Base-by-base conservation (phyloP, 495 filamentous ascomycete species). In the Mycothermus thermophilus region DNA sequence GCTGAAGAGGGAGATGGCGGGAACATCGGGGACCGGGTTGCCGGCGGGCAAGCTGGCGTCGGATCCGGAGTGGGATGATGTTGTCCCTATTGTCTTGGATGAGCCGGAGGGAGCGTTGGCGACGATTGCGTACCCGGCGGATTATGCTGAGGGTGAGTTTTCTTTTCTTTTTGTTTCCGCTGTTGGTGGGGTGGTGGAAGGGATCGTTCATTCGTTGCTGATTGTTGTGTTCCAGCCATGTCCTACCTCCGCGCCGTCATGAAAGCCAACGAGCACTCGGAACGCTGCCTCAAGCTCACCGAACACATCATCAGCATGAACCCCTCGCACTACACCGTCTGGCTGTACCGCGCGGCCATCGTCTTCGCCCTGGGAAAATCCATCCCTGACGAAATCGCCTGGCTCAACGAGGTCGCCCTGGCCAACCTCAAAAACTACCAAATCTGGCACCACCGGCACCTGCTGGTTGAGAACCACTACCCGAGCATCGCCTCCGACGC, bases 391-490 rank as follows among this genome's bases (percentile, higher is more conserved):
- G 90, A 97, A 52, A 57, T 94, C 16, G 62, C 67, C 26, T 97
- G 86, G 83, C 58, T 97, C 15, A 93, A 94, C 50, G 62, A 67
- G 2, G 69, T 93, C 12, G 79, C 90, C 3, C 59, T 93, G 27
- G 69, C 72, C 17, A 76, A 93, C 48, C 72, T 88, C 48, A 97
- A 97, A 55, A 97, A 96, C 55, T 97, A 95, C 59, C 90, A 97
- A 55, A 96, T 96, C 51, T 96, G 90, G 90, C 85, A 94, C 50
- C 92, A 96, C 55, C 81, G 90, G 17, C 83, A 94, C 57, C 67
- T 85, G 23, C 61, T 97, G 13, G 70, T 94, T 51, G 69, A 80
- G 32, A 60, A 71, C 47, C 72, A 81, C 48, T 66, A 60, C 52
- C 66, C 73, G 2, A 58, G 57, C 3, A 59, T 79, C 28, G 43